These are phyloP conservation scores for Pythium diclinum DNA, from an alignment of 352 stramenopile species.

Conservation along the genomic window DNA sequence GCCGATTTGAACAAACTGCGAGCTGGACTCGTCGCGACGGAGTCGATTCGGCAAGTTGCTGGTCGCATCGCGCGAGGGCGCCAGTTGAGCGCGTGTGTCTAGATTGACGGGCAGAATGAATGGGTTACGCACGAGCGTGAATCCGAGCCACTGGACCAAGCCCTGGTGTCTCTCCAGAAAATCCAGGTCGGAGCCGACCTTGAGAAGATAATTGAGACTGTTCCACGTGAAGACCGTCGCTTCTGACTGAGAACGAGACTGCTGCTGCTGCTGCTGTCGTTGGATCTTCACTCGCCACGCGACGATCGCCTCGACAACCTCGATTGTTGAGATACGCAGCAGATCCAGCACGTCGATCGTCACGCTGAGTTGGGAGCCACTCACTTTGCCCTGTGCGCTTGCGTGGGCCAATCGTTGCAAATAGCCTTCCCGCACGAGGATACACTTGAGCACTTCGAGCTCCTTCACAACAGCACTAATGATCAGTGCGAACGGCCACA, in stretches of 20 bases:
- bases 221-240: conserved; percentile 80
- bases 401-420: conserved; percentile 64
- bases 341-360: conserved; percentile 88
- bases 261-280: conserved; percentile 7
- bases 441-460: conserved; percentile 86
- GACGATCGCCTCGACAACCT: conserved; percentile 83
- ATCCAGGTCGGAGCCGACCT: conserved; percentile 87
- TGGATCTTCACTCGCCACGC: conserved; percentile 60
- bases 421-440: conserved; percentile 89
- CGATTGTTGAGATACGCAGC: conserved; percentile 80
- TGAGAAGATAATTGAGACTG: conserved; percentile 90
- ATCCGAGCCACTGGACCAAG: conserved; percentile 83
- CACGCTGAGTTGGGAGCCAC: conserved; percentile 49
- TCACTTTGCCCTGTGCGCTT: conserved; percentile 39
- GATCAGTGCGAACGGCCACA: not conserved
- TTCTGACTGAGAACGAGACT: conserved; percentile 3
- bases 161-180: conserved; percentile 81
- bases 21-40: conserved; percentile 24
- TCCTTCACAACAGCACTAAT: conserved; percentile 40
- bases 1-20: conserved; percentile 56
- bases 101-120: conserved; percentile 86
- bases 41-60: not conserved
- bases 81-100: conserved; percentile 42
- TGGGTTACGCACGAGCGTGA: conserved; percentile 82
- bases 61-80: not conserved